Evolutionary conservation across 2,329 filamentous ascomycete species (phyloP).

Genomic region (Calcarisporium arbuscula): DNA sequence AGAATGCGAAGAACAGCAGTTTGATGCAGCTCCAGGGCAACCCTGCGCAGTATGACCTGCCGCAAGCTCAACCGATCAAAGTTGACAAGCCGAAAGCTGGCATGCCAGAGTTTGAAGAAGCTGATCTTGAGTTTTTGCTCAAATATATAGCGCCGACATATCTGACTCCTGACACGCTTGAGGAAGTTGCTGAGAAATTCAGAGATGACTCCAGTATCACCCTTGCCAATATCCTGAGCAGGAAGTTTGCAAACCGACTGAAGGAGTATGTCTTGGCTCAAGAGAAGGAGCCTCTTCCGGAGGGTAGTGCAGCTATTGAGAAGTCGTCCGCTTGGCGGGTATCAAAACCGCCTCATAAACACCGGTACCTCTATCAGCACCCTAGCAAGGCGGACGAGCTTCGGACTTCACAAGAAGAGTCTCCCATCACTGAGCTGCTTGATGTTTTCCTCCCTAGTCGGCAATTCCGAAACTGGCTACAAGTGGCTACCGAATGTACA

Average conservation of each 20-base stretch:
- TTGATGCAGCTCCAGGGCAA: constrained; percentile 90
- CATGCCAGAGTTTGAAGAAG: constrained; percentile 60
- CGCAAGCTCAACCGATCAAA: constrained; percentile 53
- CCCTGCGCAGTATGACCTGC: constrained; percentile 81
- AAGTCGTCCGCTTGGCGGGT: constrained; percentile 61
- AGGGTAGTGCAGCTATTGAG: constrained; percentile 50
- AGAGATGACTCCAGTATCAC: constrained; percentile 77
- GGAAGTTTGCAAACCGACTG: constrained; percentile 70
- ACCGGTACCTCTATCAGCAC: constrained; percentile 81
- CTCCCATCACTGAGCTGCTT: constrained; percentile 69
- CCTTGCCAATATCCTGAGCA: constrained; percentile 69
- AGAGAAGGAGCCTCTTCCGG: constrained; percentile 44
- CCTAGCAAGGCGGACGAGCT: constrained; percentile 32
- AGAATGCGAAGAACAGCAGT: constrained; percentile 81
- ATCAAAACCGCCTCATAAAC: constrained; percentile 87
- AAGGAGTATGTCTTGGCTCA: constrained; percentile 62
- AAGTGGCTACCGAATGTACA: constrained; percentile 69
- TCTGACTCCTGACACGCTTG: constrained; percentile 83
- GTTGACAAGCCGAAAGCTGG: constrained; percentile 34
- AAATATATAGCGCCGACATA: constrained; percentile 88
- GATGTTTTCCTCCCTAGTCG: constrained; percentile 77
- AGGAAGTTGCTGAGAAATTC: constrained; percentile 75
- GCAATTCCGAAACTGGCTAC: constrained; percentile 85
- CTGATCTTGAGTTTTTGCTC: constrained; percentile 82
- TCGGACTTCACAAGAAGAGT: constrained; percentile 33